Percentiles rank a stretch among this genome's conserved stretches.
Conservation (phyloP, 768 basidiomycete species). For the Pisolithus albus region DNA sequence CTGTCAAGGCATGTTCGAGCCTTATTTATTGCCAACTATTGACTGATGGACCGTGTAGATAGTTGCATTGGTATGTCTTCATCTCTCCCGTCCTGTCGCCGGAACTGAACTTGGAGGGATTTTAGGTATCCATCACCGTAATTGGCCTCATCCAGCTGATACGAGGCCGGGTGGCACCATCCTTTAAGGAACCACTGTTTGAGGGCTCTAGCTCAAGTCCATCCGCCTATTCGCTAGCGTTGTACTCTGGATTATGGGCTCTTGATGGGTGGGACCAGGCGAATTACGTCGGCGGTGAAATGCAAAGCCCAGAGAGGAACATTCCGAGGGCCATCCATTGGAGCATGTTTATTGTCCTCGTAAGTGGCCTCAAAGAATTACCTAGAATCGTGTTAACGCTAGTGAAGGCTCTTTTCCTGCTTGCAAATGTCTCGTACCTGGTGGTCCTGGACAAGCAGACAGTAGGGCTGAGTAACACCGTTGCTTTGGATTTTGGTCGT, state of each 20-base stretch:
- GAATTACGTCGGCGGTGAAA: slow-evolving; percentile 88
- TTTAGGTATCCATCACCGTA: slow-evolving; percentile 62
- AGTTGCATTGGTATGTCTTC: slow-evolving; percentile 51
- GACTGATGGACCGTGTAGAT: slow-evolving; percentile 35
- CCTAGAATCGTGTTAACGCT: slow-evolving; percentile 3
- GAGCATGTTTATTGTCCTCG: slow-evolving; percentile 82
- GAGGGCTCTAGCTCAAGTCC: slow-evolving; percentile 68
- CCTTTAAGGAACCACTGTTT: slow-evolving; percentile 65
- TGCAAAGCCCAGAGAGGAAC: slow-evolving; percentile 73
- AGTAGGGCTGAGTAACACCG: slow-evolving; percentile 77
- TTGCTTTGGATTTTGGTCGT: slow-evolving; percentile 89
- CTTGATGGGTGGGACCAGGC: slow-evolving; percentile 96
- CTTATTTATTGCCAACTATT: background rate
- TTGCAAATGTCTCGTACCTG: slow-evolving; percentile 87
- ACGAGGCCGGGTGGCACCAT: slow-evolving; percentile 62
- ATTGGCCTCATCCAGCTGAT: slow-evolving; percentile 74
- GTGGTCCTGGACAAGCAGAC: slow-evolving; percentile 78
- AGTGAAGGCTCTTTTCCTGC: slow-evolving; percentile 61
- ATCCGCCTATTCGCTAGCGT: slow-evolving; percentile 82
- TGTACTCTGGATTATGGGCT: slow-evolving; percentile 94
- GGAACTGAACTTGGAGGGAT: slow-evolving; percentile 5
- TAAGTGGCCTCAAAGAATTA: slow-evolving; percentile 27
- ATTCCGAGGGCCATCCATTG: slow-evolving; percentile 84
- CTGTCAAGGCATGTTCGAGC: slow-evolving; percentile 57
- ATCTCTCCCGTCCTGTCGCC: background rate